phyloP scores from a whole-genome alignment of 495 filamentous ascomycete species.

The Aspergillus coremiiformis region DNA sequence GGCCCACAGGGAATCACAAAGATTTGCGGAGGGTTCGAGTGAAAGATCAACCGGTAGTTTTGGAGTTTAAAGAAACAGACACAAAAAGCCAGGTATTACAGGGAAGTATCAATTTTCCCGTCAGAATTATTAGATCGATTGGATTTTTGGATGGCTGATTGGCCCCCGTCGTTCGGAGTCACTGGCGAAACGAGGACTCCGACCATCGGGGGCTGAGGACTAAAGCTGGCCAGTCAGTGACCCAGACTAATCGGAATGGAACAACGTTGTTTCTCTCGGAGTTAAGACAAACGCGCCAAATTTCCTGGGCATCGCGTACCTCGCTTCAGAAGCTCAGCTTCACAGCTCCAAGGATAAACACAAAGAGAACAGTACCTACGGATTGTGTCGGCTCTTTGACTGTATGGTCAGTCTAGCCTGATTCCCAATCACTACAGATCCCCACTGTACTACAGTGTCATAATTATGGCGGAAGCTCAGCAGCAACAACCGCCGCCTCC shows the following conservation, averaged over 20 bases:
- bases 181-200: constrained; percentile 8
- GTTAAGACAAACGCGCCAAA: constrained; percentile 5
- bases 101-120: not conserved
- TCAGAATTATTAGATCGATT: not conserved
- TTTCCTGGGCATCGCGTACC: not conserved
- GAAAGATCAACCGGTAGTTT: not conserved
- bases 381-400: not conserved
- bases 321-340: not conserved
- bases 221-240: not conserved
- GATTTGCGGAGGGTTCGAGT: not conserved
- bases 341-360: not conserved
- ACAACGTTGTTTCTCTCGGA: constrained; percentile 6
- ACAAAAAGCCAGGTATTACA: not conserved
- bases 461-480: constrained; percentile 31
- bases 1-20: not conserved
- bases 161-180: too few relatives aligned
- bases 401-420: not conserved
- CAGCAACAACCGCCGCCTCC: constrained; percentile 20
- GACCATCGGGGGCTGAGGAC: constrained; percentile 11
- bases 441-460: not conserved
- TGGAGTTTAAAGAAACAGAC: not conserved
- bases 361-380: not conserved
- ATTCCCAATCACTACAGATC: not conserved
- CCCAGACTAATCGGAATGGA: constrained; percentile 17
- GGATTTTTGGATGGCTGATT: constrained; percentile 2